Conservation (phyloP, 2,329 filamentous ascomycete species). For the Amauroascus verrucosus region DNA sequence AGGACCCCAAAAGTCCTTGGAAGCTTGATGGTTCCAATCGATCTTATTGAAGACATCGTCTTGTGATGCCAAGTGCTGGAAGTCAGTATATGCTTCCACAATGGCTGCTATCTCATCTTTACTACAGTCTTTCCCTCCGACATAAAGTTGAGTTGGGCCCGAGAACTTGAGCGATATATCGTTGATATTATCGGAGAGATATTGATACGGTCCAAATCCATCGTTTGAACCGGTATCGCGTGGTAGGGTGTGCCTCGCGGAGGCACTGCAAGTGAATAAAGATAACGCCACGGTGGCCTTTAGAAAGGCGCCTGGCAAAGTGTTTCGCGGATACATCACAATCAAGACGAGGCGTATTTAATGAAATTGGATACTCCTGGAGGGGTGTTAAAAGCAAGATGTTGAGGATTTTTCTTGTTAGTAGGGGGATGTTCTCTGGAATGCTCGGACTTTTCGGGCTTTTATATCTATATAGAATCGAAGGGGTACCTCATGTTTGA, state of each 20-base stretch:
- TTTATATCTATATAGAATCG: neutral
- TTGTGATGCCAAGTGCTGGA: neutral
- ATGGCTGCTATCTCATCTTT: neutral
- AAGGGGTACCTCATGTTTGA: neutral
- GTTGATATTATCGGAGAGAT: neutral
- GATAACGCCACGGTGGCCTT: neutral
- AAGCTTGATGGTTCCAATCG: slow-evolving; percentile 8
- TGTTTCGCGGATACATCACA: neutral
- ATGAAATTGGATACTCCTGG: neutral
- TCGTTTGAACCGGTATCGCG: neutral
- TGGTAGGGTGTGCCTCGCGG: neutral
- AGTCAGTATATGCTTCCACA: slow-evolving; percentile 4
- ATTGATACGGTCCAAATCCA: neutral
- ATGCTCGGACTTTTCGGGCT: neutral
- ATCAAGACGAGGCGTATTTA: neutral
- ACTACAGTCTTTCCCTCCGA: slow-evolving; percentile 3
- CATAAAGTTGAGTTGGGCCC: neutral
- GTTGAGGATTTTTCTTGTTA: neutral
- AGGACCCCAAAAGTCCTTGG: slow-evolving; percentile 8
- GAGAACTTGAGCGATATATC: neutral
- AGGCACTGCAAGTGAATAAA: neutral
- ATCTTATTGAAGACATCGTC: neutral
- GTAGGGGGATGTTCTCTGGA: neutral
- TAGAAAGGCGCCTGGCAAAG: neutral
- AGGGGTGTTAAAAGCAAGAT: neutral